These are phyloP conservation scores for Phytophthora cajani DNA, from an alignment of 352 stramenopile species.

Conservation along the genomic window DNA sequence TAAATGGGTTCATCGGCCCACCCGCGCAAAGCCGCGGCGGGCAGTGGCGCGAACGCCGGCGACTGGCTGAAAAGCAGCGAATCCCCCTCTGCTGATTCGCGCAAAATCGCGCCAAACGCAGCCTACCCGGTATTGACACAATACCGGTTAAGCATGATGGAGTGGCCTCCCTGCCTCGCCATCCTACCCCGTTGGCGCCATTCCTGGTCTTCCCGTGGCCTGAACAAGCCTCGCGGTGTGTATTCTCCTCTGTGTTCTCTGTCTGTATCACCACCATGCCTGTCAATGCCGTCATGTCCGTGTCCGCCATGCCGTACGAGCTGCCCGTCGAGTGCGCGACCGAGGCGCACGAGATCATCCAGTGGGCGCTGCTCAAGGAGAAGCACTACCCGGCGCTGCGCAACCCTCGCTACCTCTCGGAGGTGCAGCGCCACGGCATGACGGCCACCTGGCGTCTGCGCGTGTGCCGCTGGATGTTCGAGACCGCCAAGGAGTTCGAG, in stretches of 20 bases:
- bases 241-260: slow-evolving; percentile 20
- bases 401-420: slow-evolving; percentile 51
- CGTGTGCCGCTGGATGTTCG: slow-evolving; percentile 85
- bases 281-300: slow-evolving; percentile 13
- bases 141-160: slow-evolving; percentile 31
- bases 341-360: slow-evolving; percentile 42
- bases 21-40: slow-evolving; percentile 8
- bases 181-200: slow-evolving; percentile 21
- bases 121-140: slow-evolving; percentile 17
- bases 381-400: slow-evolving; percentile 36
- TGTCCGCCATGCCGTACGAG: slow-evolving; percentile 36
- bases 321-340: slow-evolving; percentile 30
- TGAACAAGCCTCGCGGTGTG: slow-evolving; percentile 37
- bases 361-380: slow-evolving; percentile 49
- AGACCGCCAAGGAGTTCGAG: slow-evolving; percentile 77
- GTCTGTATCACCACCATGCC: slow-evolving; percentile 11
- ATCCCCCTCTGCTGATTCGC: slow-evolving; percentile 5
- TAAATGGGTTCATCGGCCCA: slow-evolving; percentile 36
- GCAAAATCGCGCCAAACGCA: neutral
- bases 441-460: slow-evolving; percentile 66
- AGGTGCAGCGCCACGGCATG: slow-evolving; percentile 69
- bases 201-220: slow-evolving; percentile 45
- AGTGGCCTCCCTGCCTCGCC: slow-evolving; percentile 29
- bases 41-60: neutral
- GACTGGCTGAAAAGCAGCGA: slow-evolving; percentile 18